Evolutionary conservation across 371 early-diverging fungal species (phyloP).

Genomic region (Rhizopus delemar): DNA sequence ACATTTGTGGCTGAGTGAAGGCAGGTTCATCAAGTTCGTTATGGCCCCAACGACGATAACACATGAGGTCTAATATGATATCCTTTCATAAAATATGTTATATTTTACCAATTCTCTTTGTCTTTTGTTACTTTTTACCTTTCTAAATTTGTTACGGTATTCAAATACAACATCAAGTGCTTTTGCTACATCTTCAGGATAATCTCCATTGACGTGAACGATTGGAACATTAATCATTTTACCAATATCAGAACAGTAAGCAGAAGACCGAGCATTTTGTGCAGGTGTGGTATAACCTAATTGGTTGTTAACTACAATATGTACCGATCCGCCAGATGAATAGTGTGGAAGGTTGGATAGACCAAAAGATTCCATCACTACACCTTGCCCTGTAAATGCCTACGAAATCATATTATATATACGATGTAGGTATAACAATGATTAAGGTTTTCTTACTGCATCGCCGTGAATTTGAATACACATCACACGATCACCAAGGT

Average conservation of each 20-base stretch:
- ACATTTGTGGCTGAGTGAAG: slow-evolving; percentile 97
- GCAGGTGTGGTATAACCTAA: slow-evolving; percentile 96
- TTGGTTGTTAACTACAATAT: slow-evolving; percentile 97
- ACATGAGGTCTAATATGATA: slow-evolving; percentile 90
- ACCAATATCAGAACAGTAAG: slow-evolving; percentile 90
- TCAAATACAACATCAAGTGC: slow-evolving; percentile 86
- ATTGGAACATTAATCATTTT: slow-evolving; percentile 95
- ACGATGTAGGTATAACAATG: too few relatives aligned
- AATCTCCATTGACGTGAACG: slow-evolving; percentile 95
- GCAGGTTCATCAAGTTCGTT: slow-evolving; percentile 97
- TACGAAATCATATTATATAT: slow-evolving; percentile 5
- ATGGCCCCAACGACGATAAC: slow-evolving; percentile 95
- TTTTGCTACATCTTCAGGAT: slow-evolving; percentile 88
- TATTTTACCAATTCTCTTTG: neutral
- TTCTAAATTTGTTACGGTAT: slow-evolving; percentile 89
- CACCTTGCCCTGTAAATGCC: slow-evolving; percentile 88
- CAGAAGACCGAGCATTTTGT: slow-evolving; percentile 86
- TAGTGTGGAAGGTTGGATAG: slow-evolving; percentile 92
- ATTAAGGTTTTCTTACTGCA: slow-evolving; percentile 50
- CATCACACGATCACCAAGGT: slow-evolving; percentile 86
- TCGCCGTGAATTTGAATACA: slow-evolving; percentile 96
- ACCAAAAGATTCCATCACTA: slow-evolving; percentile 93
- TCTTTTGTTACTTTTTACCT: slow-evolving; percentile 35
- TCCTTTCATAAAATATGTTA: slow-evolving; percentile 36
- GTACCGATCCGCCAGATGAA: slow-evolving; percentile 90